Conservation (phyloP, 75 land plant genomes). For the Adiantum capillusveneris region DNA sequence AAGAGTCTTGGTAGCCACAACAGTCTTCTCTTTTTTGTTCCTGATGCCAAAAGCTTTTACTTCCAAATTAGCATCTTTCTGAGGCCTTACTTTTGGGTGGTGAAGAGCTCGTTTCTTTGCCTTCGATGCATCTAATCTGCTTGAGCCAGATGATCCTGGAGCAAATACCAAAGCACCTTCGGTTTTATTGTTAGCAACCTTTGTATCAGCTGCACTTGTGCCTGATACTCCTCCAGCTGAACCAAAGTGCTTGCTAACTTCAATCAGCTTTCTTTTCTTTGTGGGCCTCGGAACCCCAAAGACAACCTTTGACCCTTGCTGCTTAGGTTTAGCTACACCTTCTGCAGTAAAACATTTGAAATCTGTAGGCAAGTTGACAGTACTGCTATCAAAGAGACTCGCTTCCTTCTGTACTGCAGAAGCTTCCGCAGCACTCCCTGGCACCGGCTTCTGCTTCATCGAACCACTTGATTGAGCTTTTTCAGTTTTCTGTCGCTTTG, state of each 20-base stretch:
- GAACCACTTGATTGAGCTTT: not conserved
- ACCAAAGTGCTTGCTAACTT: slow-evolving; percentile 68
- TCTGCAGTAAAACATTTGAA: not conserved
- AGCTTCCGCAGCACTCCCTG: not conserved
- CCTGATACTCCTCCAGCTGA: slow-evolving; percentile 21
- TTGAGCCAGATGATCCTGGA: slow-evolving; percentile 19
- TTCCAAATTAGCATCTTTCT: slow-evolving; percentile 18
- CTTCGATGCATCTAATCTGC: slow-evolving; percentile 31
- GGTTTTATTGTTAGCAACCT: slow-evolving; percentile 27
- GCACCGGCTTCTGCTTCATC: not conserved
- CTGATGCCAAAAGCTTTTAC: too few relatives aligned
- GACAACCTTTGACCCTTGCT: slow-evolving; percentile 47
- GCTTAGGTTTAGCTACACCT: slow-evolving; percentile 4
- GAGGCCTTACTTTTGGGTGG: slow-evolving; percentile 20
- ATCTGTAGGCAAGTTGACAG: too few relatives aligned
- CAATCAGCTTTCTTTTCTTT: slow-evolving; percentile 76
- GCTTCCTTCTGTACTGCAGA: not conserved
- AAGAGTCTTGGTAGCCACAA: too few relatives aligned
- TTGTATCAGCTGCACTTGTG: slow-evolving; percentile 19
- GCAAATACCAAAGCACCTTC: slow-evolving; percentile 20
- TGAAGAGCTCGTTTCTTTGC: slow-evolving; percentile 25
- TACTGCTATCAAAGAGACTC: too few relatives aligned
- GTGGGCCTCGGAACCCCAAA: slow-evolving; percentile 76
- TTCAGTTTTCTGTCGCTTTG: slow-evolving; percentile 40
- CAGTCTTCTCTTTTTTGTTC: too few relatives aligned